These are phyloP conservation scores for Bombardia bombarda DNA, from an alignment of 495 filamentous ascomycete species.

Conservation along the genomic window DNA sequence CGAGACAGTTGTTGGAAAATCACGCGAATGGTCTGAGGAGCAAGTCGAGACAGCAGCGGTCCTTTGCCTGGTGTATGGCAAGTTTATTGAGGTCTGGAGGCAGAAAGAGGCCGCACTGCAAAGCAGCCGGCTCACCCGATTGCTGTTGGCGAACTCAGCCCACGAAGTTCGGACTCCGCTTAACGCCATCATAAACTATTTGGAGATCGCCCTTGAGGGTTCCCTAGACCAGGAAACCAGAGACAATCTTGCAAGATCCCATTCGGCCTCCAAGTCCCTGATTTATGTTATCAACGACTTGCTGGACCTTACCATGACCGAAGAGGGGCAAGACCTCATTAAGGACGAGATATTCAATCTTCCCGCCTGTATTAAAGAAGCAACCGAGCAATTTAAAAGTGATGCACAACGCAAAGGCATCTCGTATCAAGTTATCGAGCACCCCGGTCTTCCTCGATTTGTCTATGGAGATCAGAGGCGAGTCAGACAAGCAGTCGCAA, in stretches of 20 bases:
- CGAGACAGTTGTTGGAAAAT: conserved; percentile 68
- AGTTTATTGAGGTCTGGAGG: conserved; percentile 83
- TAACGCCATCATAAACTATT: conserved; percentile 93
- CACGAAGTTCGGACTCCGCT: conserved; percentile 92
- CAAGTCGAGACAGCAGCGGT: conserved; percentile 81
- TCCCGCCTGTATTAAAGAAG: conserved; percentile 62
- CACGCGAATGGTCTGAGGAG: conserved; percentile 67
- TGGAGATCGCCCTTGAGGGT: conserved; percentile 89
- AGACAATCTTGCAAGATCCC: conserved; percentile 78
- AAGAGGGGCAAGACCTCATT: conserved; percentile 71
- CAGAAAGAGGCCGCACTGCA: conserved; percentile 84
- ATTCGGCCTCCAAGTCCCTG: conserved; percentile 91
- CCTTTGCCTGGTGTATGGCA: conserved; percentile 76
- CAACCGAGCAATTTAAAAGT: conserved; percentile 60
- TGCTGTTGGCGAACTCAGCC: conserved; percentile 85
- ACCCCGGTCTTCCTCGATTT: conserved; percentile 59
- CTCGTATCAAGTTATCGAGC: conserved; percentile 55
- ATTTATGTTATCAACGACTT: conserved; percentile 97
- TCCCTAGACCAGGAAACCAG: conserved; percentile 73
- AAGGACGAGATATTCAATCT: conserved; percentile 80
- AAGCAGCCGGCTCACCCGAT: conserved; percentile 68
- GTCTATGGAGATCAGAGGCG: conserved; percentile 76
- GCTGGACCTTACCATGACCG: conserved; percentile 83
- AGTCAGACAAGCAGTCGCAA: conserved; percentile 72
- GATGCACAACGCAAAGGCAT: conserved; percentile 74